Evolutionary conservation across 2,329 filamentous ascomycete species (phyloP), one percentile per base, ranked within the genome.

Genomic region (Aspergillus sp.): DNA sequence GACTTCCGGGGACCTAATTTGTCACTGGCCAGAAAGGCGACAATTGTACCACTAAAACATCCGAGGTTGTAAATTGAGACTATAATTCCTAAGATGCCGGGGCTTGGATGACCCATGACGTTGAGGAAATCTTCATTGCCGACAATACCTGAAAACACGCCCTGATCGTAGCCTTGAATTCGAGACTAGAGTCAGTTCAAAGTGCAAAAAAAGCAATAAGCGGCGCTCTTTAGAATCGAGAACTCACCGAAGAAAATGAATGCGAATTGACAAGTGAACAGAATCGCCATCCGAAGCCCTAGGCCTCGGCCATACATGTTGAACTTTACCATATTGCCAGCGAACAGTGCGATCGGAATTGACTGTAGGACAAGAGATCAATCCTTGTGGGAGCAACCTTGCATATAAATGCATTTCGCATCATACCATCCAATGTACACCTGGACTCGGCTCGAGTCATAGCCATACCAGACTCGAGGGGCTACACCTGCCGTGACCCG

Each of bases 101-200:
- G 61, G 10, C 55, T 55, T 2, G 69, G 69, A 45, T 69, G 48
- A 27, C 62, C 45, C 31, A 74, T 69, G 2, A 65, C 59, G 3
- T 58, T 44, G 5, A 75, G 58, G 50, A 70, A 76, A 39, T 76
- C 64, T 10, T 67, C 52, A 31, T 70, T 73, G 7, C 70, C 65
- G 7, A 76, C 60, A 11, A 77, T 71, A 8, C 71, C 71, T 3
- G 69, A 67, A 47, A 75, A 74, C 0, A 74, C 70, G 34, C 72
- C 72, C 50, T 76, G 73, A 28, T 76, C 74, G 36, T 76, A 76
- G 2, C 71, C 72, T 62, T 40, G 4, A 19, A 19, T 19, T 19
- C 19, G 19, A 19, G 19, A 19, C 19, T 19, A 19, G 19, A 29
- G n/a, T 37, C 27, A 9, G 8, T n/a, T 37, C 13, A 27, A 27